Conservation (phyloP, 768 basidiomycete genomes). For the Rhodosporidiobolus sp. region DNA sequence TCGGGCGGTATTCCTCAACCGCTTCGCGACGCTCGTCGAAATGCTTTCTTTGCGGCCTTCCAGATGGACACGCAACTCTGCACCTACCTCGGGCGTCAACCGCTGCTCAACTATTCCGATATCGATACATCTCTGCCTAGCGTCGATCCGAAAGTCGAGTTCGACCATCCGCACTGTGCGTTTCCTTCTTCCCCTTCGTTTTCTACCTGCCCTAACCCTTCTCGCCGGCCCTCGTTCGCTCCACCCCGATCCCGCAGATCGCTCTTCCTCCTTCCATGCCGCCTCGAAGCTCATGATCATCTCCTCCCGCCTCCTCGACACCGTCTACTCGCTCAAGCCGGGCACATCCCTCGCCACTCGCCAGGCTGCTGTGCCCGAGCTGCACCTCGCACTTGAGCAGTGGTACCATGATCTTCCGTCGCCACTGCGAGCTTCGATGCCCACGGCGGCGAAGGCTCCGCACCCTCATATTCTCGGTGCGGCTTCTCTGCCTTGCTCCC, state of each 20-base stretch:
- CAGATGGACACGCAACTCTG: not conserved
- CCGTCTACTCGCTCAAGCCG: slow-evolving; percentile 13
- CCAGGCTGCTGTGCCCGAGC: slow-evolving; percentile 5
- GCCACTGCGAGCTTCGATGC: slow-evolving; percentile 3
- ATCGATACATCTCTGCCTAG: not conserved
- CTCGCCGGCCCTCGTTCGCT: too few species aligned
- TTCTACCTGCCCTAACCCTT: not conserved
- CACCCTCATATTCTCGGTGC: slow-evolving; percentile 5
- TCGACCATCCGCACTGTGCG: not conserved
- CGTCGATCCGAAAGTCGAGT: not conserved
- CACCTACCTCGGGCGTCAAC: not conserved
- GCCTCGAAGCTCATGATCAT: not conserved
- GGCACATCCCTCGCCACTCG: not conserved
- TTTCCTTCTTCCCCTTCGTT: not conserved
- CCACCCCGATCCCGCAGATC: not conserved
- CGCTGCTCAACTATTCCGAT: not conserved
- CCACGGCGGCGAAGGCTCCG: not conserved
- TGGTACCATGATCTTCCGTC: slow-evolving; percentile 15
- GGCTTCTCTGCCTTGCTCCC: not conserved
- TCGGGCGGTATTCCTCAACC: not conserved
- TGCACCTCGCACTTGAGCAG: slow-evolving; percentile 9
- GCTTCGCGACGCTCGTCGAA: not conserved
- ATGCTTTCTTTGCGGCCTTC: slow-evolving; percentile 6
- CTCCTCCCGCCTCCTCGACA: not conserved
- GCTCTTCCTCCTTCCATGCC: slow-evolving; percentile 10